Conservation (phyloP, 345 rosid genomes). For the Eutrema yunnanense region DNA sequence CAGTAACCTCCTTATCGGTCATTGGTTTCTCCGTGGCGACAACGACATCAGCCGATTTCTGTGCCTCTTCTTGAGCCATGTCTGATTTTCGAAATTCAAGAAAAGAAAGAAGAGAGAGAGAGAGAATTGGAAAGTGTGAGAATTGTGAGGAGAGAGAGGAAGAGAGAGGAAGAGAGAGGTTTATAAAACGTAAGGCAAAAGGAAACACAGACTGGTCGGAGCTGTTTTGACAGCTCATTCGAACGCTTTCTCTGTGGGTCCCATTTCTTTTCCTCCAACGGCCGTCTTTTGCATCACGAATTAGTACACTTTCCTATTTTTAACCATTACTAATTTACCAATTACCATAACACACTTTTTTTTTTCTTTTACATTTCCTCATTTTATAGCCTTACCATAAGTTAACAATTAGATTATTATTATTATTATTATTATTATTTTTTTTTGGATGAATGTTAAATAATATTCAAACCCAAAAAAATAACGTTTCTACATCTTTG, state of each 20-base stretch:
- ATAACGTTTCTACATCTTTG: too few relatives aligned
- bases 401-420: background rate
- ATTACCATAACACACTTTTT: background rate
- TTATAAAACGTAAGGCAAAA: background rate
- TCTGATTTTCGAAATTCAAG: background rate
- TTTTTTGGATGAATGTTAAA: too few relatives aligned
- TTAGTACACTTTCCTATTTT: background rate
- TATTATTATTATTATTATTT: too few relatives aligned
- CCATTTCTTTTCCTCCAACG: conserved; percentile 17
- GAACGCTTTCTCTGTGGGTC: conserved; percentile 22
- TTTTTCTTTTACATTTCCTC: background rate
- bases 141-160: conserved; percentile 8
- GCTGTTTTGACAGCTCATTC: conserved; percentile 36
- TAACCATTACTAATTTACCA: background rate
- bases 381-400: background rate
- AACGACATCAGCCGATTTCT: conserved; percentile 29
- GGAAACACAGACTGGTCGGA: conserved; percentile 31
- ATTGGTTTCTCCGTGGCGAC: conserved; percentile 18
- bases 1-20: conserved; percentile 22
- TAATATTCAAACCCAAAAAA: too few relatives aligned
- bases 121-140: background rate
- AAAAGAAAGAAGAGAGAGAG: background rate
- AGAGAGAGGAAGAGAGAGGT: conserved; percentile 2
- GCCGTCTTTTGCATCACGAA: conserved; percentile 25
- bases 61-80: conserved; percentile 47